Conservation (phyloP, 345 rosid species). For the Anastatica hierochuntica region DNA sequence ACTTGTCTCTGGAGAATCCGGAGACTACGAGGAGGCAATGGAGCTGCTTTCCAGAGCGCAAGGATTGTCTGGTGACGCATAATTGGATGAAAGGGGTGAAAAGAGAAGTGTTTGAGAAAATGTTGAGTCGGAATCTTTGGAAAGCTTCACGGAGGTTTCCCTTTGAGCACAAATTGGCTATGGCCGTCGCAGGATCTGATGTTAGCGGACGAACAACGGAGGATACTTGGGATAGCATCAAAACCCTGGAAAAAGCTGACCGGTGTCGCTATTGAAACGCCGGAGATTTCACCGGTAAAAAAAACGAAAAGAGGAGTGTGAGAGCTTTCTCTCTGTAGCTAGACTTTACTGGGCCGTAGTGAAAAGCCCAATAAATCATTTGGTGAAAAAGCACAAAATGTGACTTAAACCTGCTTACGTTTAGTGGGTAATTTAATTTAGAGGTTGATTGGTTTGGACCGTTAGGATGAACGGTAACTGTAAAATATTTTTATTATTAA, state of each 20-base stretch:
- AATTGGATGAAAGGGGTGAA: slow-evolving; percentile 50
- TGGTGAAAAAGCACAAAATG: too few species aligned
- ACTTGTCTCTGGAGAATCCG: slow-evolving; percentile 55
- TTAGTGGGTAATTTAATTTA: too few species aligned
- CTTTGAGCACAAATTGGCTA: slow-evolving; percentile 38
- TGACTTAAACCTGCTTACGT: too few species aligned
- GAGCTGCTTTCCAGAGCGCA: slow-evolving; percentile 43
- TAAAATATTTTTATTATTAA: too few species aligned
- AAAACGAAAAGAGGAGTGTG: neutral
- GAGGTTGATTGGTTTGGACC: too few species aligned
- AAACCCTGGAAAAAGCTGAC: neutral
- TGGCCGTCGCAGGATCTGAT: slow-evolving; percentile 19
- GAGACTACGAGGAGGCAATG: slow-evolving; percentile 55
- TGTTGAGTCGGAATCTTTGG: slow-evolving; percentile 29
- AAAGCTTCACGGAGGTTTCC: slow-evolving; percentile 58
- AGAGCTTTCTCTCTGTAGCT: neutral
- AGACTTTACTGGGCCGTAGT: neutral
- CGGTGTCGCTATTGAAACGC: neutral
- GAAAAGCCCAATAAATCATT: neutral
- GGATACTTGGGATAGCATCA: slow-evolving; percentile 14
- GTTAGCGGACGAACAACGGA: slow-evolving; percentile 20
- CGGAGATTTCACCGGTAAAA: neutral
- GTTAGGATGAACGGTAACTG: too few species aligned
- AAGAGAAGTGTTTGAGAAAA: slow-evolving; percentile 54
- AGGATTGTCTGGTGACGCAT: slow-evolving; percentile 29